Evolutionary conservation across 2,329 filamentous ascomycete genomes (phyloP).

Genomic region (Alternaria angustiovoidea): DNA sequence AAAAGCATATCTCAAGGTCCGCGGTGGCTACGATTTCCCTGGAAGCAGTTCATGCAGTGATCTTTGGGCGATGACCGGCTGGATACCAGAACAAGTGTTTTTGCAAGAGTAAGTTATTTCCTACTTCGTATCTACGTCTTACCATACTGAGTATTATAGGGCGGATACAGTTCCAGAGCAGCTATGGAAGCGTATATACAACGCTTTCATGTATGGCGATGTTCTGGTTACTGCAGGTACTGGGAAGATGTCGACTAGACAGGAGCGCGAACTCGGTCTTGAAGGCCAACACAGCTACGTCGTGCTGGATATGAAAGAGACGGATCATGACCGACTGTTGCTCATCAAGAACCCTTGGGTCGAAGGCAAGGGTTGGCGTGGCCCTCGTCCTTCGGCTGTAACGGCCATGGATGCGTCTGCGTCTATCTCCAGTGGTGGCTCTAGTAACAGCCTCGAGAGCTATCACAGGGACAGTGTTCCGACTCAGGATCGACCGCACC

Average conservation of each 20-base stretch:
- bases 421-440: conserved; percentile 24
- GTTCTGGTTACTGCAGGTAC: conserved; percentile 91
- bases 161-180: conserved; percentile 79
- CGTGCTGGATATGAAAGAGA: conserved; percentile 78
- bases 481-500: conserved; percentile 52
- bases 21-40: conserved; percentile 96
- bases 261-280: conserved; percentile 82
- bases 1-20: conserved; percentile 94
- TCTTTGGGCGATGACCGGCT: conserved; percentile 89
- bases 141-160: conserved; percentile 52
- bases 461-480: conserved; percentile 40
- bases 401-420: conserved; percentile 27
- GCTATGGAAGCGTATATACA: conserved; percentile 80
- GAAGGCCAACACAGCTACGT: conserved; percentile 95
- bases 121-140: neutral
- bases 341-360: conserved; percentile 97
- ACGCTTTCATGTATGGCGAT: conserved; percentile 78
- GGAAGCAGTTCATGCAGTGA: conserved; percentile 98
- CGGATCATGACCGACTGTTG: conserved; percentile 69
- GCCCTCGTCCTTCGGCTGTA: conserved; percentile 45
- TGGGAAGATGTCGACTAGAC: conserved; percentile 76
- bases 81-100: conserved; percentile 96
- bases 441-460: conserved; percentile 28
- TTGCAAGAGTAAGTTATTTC: conserved; percentile 69
- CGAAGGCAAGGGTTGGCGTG: conserved; percentile 78